These are phyloP conservation scores for Solanum stenotomum DNA, from an alignment of 257 asterid genomes.

Conservation along the genomic window DNA sequence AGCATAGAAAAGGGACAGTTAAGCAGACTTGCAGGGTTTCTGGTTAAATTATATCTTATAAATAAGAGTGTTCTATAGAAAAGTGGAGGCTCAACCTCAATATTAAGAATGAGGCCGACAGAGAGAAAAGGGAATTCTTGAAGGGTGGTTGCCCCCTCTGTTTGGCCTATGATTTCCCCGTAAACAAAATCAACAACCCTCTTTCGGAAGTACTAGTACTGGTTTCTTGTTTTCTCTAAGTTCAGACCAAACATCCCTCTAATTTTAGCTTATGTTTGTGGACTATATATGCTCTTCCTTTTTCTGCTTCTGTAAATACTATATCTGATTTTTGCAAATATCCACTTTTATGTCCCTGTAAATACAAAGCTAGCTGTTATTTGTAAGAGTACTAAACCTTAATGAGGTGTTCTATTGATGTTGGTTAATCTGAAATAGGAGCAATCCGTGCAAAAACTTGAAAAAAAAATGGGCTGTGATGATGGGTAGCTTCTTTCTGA, in stretches of 20 bases:
- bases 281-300: background rate
- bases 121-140: background rate
- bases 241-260: background rate
- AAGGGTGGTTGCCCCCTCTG: background rate
- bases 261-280: background rate
- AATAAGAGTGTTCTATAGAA: background rate
- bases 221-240: background rate
- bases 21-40: background rate
- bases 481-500: slow-evolving; percentile 1
- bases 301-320: background rate
- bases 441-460: background rate
- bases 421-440: background rate
- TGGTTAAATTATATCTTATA: background rate
- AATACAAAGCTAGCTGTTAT: background rate
- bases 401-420: background rate
- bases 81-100: background rate
- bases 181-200: background rate
- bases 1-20: background rate
- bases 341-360: background rate
- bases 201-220: background rate
- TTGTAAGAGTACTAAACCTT: background rate
- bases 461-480: slow-evolving; percentile 11
- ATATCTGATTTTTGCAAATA: background rate
- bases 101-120: background rate
- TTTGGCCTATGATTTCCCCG: background rate